Evolutionary conservation across 345 rosid species (phyloP).

Genomic region (Schrenkiella parvula): DNA sequence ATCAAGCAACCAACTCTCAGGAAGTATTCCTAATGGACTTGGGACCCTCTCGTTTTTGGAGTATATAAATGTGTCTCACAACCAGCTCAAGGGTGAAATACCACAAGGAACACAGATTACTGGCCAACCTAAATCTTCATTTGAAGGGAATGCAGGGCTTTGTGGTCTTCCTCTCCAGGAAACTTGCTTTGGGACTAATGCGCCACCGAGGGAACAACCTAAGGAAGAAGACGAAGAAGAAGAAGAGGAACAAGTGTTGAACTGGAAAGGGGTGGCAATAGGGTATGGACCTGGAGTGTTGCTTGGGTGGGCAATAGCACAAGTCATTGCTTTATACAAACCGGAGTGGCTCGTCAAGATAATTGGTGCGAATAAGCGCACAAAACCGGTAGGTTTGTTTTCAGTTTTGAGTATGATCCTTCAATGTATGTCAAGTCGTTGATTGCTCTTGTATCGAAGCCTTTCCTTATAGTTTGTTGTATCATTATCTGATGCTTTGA

Average conservation of each 20-base stretch:
- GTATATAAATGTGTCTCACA: constrained; percentile 6
- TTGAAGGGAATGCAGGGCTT: constrained; percentile 14
- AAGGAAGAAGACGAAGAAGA: background rate
- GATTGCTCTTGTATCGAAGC: background rate
- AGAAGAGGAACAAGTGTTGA: background rate
- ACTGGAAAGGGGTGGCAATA: background rate
- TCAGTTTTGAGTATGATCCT: background rate
- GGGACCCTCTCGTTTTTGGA: background rate
- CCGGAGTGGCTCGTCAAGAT: background rate
- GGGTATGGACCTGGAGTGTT: constrained; percentile 1
- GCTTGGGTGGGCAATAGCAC: background rate
- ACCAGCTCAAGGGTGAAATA: constrained; percentile 17
- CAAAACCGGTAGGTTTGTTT: background rate
- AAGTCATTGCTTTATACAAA: background rate
- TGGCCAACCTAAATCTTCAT: constrained; percentile 6
- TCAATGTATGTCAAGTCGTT: background rate
- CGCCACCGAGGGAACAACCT: background rate
- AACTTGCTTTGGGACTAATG: background rate
- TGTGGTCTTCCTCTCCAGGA: constrained; percentile 17
- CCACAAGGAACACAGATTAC: constrained; percentile 19
- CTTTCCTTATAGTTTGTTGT: background rate
- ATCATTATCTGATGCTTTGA: background rate
- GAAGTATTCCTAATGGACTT: background rate
- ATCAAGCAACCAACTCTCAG: constrained; percentile 6
- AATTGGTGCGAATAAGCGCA: background rate